phyloP scores from a whole-genome alignment of 495 filamentous ascomycete genomes.

The Clavariopsis aquatica region DNA sequence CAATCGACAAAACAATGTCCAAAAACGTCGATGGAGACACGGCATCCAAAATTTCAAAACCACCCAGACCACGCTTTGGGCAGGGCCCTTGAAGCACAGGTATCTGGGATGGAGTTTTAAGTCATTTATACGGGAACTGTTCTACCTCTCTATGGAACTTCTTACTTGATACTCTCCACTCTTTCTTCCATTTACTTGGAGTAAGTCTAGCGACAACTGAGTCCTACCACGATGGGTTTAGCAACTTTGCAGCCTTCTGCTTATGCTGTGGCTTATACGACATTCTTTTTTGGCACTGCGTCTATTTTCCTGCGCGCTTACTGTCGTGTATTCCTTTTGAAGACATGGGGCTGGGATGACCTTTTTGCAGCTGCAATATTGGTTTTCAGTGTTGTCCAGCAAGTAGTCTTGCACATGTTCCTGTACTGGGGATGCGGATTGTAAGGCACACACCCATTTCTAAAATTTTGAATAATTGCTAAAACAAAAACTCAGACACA shows the following conservation, averaged over 20 bases:
- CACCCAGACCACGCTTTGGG: not conserved
- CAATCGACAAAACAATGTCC: not conserved
- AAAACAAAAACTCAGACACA: not conserved
- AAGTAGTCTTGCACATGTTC: slow-evolving; percentile 20
- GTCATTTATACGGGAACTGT: not conserved
- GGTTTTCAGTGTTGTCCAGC: slow-evolving; percentile 18
- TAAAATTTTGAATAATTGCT: not conserved
- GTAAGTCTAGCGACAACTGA: not conserved
- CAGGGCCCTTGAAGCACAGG: not conserved
- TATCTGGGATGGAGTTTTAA: not conserved
- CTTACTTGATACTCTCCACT: not conserved
- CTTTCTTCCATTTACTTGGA: not conserved
- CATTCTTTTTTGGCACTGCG: slow-evolving; percentile 16
- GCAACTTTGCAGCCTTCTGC: not conserved
- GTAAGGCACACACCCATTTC: not conserved
- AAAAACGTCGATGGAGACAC: not conserved
- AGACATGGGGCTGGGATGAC: slow-evolving; percentile 22
- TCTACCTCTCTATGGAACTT: not conserved
- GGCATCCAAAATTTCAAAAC: not conserved
- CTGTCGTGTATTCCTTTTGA: slow-evolving; percentile 20
- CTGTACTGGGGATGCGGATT: slow-evolving; percentile 18
- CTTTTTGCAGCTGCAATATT: slow-evolving; percentile 4
- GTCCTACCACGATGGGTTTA: slow-evolving; percentile 1
- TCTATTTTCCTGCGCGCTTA: slow-evolving; percentile 20
- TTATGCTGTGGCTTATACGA: slow-evolving; percentile 12